Base-by-base conservation (phyloP, 805 yeast genomes). In the Jamesozyma hellenica region DNA sequence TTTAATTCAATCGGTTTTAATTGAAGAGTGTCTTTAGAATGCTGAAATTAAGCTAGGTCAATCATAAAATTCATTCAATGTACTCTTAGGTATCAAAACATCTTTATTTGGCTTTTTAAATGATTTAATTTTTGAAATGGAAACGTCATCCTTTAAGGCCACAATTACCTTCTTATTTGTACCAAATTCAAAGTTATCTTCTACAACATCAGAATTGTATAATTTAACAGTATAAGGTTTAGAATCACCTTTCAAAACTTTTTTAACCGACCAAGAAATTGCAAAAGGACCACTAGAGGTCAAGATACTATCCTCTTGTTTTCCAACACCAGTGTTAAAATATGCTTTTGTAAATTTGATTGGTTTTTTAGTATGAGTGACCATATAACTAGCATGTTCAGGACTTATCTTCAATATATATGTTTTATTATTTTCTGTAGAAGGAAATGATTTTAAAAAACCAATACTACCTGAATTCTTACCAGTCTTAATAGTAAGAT, bases 271-370 rank as follows among this genome's bases (percentile, higher is more conserved):
- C 95, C 95, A 87, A 1, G 82, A 71, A 17, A 87, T 72, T 18
- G 86, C 81, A 59, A 76, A 87, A 15, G 88, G 90, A 2, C 95
- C 95, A 2, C 80, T 68, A 4, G 90, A 77, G 1, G 94, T 72
- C 18, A 85, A 77, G 37, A 87, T 82, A 2, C 79, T 68, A 15
- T 82, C 77, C 53, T 81, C 92, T 44, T 72, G 74, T 19, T 74
- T 56, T 36, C 71, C 69, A n/a, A 74, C 40, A 32, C 86, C 86
- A 19, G 80, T 69, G 58, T 87, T 83, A 68, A 87, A 87, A 48
- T 73, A 72, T 4, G 94, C 95, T 42, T 70, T 70, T 3, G 92
- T 76, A 58, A 85, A 86, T 17, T 63, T 52, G 13, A 82, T 58
- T 1, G 74, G 68, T 39, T 63, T 60, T 34, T 66, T 66, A 2